Evolutionary conservation across 441 rosid species (phyloP).

Genomic region (Populus tomentosa): DNA sequence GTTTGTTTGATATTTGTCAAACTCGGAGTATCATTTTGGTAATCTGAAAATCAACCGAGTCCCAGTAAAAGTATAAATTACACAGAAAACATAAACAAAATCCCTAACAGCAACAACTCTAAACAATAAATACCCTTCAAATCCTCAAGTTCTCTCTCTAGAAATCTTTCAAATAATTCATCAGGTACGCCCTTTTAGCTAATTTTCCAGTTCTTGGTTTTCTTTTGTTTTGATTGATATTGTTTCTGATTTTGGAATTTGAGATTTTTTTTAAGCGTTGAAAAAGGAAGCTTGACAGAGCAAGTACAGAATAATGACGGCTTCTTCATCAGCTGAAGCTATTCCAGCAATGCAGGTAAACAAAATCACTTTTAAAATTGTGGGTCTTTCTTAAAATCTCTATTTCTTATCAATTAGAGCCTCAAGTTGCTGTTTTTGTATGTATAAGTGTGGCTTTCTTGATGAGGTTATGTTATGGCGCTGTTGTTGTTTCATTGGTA

Average conservation of each 20-base stretch:
- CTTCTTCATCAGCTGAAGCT: slow-evolving; percentile 29
- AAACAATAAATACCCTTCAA: not conserved
- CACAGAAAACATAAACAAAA: not conserved
- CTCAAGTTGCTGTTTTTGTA: not conserved
- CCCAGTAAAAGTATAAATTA: no score
- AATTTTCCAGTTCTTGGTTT: not conserved
- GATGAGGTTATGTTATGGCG: not conserved
- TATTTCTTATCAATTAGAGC: not conserved
- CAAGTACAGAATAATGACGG: slow-evolving; percentile 15
- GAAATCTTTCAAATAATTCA: not conserved
- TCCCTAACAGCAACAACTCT: not conserved
- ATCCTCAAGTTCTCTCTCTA: not conserved
- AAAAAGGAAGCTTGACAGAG: not conserved
- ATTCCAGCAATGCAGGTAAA: slow-evolving; percentile 35
- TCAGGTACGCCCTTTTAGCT: not conserved
- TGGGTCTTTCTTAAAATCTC: not conserved
- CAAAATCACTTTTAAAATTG: not conserved
- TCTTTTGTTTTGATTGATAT: not conserved
- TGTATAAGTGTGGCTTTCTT: not conserved
- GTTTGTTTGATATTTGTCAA: no score
- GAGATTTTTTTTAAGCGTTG: not conserved
- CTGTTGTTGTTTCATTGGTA: slow-evolving; percentile 14
- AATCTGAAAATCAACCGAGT: no score
- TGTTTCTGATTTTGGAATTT: no score
- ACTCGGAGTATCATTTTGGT: no score